Base-by-base conservation (phyloP, 1,139 yeast species). In the Lodderomyces pseudojiufengensis region DNA sequence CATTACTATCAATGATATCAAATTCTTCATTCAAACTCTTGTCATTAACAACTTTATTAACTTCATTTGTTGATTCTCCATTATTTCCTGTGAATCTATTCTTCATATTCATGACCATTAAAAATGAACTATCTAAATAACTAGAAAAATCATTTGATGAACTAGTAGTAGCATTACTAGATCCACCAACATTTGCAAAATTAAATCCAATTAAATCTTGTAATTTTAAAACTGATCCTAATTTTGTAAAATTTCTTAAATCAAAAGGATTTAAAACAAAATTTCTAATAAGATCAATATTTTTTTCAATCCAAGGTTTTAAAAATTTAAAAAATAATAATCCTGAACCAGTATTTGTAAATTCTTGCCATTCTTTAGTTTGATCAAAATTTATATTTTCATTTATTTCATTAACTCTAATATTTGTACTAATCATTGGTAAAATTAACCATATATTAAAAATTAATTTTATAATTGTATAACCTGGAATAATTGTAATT, bases 401-500 rank as follows among this genome's bases (percentile, higher is more conserved):
- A 12, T 48, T 40, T 16, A 39, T 27, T 13, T 36, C 39, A 29
- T 35, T 14, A 16, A 12, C 7, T n/a, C 18, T 15, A 4, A 6
- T 10, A 14, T 14, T 29, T 20, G 38, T 22, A 9, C 43, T 39
- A 9, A 61, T 38, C 49, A 70, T 55, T 5, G 84, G 84, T 13
- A 66, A 55, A 9, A 78, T 61, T 30, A 80, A 55, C 85, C 85
- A 80, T 9, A 69, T 44, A 10, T 71, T 65, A 23, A 75, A 40
- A 21, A 59, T 65, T 9, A 76, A 48, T 31, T 61, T 61, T 12
- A 68, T 11, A 10, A 76, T 41, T 2, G 69, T 51, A 47, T 67
- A 74, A 32, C 78, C 69, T 1, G 86, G 86, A 15, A 78, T 33
- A 18, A 68, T 42, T 29, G 57, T 48, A 14, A 64, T 39, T 22